A percentile compares a stretch with the other conserved stretches of the same genome.
Conservation (phyloP, 805 yeast species). For the Suhomyces sp. region DNA sequence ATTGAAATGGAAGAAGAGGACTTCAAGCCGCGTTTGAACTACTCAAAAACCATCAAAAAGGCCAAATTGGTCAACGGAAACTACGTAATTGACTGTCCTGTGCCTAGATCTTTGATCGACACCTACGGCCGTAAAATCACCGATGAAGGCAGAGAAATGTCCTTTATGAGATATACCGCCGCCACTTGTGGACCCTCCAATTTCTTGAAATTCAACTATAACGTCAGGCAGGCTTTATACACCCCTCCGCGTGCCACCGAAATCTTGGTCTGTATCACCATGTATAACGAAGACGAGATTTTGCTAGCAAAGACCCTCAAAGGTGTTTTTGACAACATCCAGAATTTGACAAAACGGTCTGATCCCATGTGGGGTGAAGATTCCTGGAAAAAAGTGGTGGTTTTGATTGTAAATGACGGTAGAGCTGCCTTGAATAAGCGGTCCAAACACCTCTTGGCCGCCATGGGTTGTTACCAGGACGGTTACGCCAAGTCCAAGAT, state of each 20-base stretch:
- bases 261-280: conserved; percentile 58
- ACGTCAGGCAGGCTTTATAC: conserved; percentile 80
- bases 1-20: conserved; percentile 32
- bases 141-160: conserved; percentile 58
- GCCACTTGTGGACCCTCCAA: conserved; percentile 88
- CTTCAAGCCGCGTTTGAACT: conserved; percentile 39
- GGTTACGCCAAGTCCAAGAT: conserved; percentile 93
- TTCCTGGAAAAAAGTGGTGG: conserved; percentile 92
- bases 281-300: conserved; percentile 66
- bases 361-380: conserved; percentile 89
- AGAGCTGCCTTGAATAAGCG: conserved; percentile 78
- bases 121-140: conserved; percentile 33
- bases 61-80: conserved; percentile 55
- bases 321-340: conserved; percentile 77
- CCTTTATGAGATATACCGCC: conserved; percentile 89
- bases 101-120: conserved; percentile 35
- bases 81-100: conserved; percentile 44
- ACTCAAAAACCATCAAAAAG: conserved; percentile 40
- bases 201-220: conserved; percentile 59
- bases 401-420: conserved; percentile 89
- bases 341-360: conserved; percentile 63
- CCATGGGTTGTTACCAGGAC: conserved; percentile 90
- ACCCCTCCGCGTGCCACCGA: conserved; percentile 80
- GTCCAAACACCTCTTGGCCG: conserved; percentile 75
- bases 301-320: conserved; percentile 58